Evolutionary conservation across 352 stramenopile genomes (phyloP).

Genomic region (Thalassiosira hispida): DNA sequence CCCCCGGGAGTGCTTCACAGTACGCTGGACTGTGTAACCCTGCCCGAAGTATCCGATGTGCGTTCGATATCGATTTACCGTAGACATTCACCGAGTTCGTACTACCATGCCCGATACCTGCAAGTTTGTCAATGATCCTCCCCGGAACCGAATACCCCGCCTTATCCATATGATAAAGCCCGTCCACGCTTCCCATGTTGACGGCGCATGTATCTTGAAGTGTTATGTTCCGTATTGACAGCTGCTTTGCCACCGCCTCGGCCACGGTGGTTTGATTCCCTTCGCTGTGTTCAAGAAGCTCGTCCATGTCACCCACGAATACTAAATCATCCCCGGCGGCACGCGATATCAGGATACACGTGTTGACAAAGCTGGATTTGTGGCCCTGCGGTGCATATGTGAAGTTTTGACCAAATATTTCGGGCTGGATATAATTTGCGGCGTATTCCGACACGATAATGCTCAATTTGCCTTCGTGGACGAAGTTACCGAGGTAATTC

Average conservation of each 20-base stretch:
- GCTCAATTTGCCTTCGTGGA: constrained; percentile 13
- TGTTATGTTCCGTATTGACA: not conserved
- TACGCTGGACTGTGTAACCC: constrained; percentile 17
- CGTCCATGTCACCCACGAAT: not conserved
- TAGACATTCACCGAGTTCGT: constrained; percentile 11
- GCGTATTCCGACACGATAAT: constrained; percentile 21
- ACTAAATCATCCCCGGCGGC: constrained; percentile 4
- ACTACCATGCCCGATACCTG: not conserved
- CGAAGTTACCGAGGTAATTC: constrained; percentile 1
- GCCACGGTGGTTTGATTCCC: not conserved
- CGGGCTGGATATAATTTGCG: not conserved
- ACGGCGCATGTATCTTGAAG: not conserved
- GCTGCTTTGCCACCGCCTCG: not conserved
- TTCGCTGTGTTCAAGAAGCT: not conserved
- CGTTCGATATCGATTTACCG: constrained; percentile 9
- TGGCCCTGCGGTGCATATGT: constrained; percentile 22
- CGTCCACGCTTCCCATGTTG: not conserved
- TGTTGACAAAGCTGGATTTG: constrained; percentile 15
- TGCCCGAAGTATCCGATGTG: not conserved
- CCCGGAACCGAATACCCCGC: not conserved
- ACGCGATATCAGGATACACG: constrained; percentile 6
- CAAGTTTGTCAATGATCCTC: constrained; percentile 12
- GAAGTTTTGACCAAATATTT: constrained; percentile 20
- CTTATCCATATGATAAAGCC: not conserved
- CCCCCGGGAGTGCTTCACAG: not conserved